These are phyloP conservation scores for Ilyonectria sp. DNA, from an alignment of 2,329 filamentous ascomycete species.

Conservation along the genomic window DNA sequence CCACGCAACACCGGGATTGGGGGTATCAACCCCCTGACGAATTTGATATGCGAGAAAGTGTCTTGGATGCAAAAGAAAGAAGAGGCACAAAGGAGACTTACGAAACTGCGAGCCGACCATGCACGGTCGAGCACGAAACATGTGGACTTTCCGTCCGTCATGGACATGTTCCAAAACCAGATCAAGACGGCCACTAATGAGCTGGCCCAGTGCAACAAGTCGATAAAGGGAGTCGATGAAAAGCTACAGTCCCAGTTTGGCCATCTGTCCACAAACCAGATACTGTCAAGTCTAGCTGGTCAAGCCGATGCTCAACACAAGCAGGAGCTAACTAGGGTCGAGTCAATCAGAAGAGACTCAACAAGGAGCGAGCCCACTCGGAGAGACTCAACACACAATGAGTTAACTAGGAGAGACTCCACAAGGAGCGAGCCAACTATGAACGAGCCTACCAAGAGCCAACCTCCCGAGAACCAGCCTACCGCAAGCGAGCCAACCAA, in stretches of 20 bases:
- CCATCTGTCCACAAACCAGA: conserved; percentile 5
- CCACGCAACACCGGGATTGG: neutral
- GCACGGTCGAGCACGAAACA: conserved; percentile 33
- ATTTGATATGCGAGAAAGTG: conserved; percentile 44
- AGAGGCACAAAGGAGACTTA: conserved; percentile 35
- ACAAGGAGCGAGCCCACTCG: too few relatives aligned
- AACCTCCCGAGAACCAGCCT: too few relatives aligned
- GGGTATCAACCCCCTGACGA: conserved; percentile 31
- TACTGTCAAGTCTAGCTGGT: conserved; percentile 23
- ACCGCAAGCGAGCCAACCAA: too few relatives aligned
- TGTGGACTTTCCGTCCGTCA: conserved; percentile 42
- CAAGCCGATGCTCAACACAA: conserved; percentile 11
- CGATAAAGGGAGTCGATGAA: conserved; percentile 27
- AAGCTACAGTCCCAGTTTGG: conserved; percentile 19
- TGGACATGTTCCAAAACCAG: conserved; percentile 38
- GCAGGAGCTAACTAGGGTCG: conserved; percentile 14
- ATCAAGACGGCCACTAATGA: conserved; percentile 31
- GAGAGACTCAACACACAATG: neutral
- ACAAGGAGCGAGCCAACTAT: too few relatives aligned
- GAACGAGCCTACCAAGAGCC: too few relatives aligned
- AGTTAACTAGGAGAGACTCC: too few relatives aligned
- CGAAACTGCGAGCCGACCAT: conserved; percentile 33
- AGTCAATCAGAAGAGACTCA: too few relatives aligned
- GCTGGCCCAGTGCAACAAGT: conserved; percentile 15
- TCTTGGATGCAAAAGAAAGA: conserved; percentile 38